A percentile compares a stretch with the other conserved stretches of the same genome.
These are phyloP conservation scores for Fusarium torulosum DNA, from an alignment of 2,329 filamentous ascomycete species.

Conservation along the genomic window DNA sequence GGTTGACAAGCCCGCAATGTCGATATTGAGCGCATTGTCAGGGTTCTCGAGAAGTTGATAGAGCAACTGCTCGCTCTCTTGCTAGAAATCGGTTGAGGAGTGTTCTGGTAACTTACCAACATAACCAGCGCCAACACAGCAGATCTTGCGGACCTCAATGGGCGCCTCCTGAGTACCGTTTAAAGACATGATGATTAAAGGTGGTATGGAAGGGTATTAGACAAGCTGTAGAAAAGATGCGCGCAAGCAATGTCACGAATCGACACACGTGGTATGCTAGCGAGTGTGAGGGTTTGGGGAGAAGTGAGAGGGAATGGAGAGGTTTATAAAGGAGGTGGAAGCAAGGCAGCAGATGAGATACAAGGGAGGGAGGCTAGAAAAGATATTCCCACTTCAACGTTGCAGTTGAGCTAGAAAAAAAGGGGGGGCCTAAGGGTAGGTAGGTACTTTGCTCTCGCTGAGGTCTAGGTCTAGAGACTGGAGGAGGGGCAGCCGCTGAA, in stretches of 20 bases:
- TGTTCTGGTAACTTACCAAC: slow-evolving; percentile 68
- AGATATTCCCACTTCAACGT: slow-evolving; percentile 44
- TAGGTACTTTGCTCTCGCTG: slow-evolving; percentile 9
- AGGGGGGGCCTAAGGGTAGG: slow-evolving; percentile 27
- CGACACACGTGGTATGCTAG: slow-evolving; percentile 42
- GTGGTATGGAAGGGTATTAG: slow-evolving; percentile 29
- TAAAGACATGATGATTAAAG: slow-evolving; percentile 45
- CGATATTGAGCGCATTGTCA: slow-evolving; percentile 13
- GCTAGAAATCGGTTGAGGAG: neutral
- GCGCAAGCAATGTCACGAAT: slow-evolving; percentile 43
- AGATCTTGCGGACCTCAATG: slow-evolving; percentile 68
- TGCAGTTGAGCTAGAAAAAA: slow-evolving; percentile 38
- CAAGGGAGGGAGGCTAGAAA: slow-evolving; percentile 42
- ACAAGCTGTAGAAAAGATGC: slow-evolving; percentile 35
- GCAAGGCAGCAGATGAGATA: slow-evolving; percentile 12
- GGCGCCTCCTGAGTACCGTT: slow-evolving; percentile 49
- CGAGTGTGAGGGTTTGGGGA: slow-evolving; percentile 33
- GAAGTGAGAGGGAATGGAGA: slow-evolving; percentile 26
- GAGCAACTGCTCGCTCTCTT: slow-evolving; percentile 1
- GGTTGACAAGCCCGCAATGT: slow-evolving; percentile 24
- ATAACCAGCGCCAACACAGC: slow-evolving; percentile 81
- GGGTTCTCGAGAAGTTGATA: neutral
- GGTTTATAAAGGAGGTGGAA: slow-evolving; percentile 43
- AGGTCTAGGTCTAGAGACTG: slow-evolving; percentile 15
- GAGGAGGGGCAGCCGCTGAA: slow-evolving; percentile 35